These are phyloP conservation scores for Microbotryomycetes sp. DNA, from an alignment of 1,284 basidiomycete species.

Conservation along the genomic window DNA sequence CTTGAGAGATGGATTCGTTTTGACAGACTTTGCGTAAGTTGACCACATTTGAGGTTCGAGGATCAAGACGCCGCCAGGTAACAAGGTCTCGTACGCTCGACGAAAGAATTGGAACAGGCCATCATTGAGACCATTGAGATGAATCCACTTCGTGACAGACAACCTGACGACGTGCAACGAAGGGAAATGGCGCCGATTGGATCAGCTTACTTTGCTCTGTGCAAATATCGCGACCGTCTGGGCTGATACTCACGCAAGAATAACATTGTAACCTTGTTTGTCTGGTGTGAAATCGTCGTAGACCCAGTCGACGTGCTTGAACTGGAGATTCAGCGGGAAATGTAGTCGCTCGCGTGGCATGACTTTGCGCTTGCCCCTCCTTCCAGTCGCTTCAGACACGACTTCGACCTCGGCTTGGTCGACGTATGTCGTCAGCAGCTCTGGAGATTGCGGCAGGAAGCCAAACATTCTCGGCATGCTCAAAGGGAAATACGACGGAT, in stretches of 20 bases:
- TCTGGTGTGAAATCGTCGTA: conserved; percentile 49
- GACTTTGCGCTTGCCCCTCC: conserved; percentile 13
- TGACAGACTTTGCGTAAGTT: conserved; percentile 62
- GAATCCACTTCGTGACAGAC: conserved; percentile 78
- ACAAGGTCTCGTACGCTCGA: conserved; percentile 53
- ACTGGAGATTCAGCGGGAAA: conserved; percentile 68
- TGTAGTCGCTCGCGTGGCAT: conserved; percentile 19
- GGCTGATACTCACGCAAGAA: conserved; percentile 58
- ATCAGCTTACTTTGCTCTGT: no score
- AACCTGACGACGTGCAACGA: conserved; percentile 48
- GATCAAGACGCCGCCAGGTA: conserved; percentile 54
- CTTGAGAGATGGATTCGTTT: conserved; percentile 44
- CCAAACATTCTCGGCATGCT: conserved; percentile 67
- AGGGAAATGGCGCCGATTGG: no score
- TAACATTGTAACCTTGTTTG: conserved; percentile 60
- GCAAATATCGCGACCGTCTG: no score
- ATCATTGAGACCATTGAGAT: conserved; percentile 64
- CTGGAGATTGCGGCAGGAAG: conserved; percentile 55
- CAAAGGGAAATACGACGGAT: conserved; percentile 54
- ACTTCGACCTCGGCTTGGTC: conserved; percentile 6
- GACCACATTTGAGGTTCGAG: conserved; percentile 74
- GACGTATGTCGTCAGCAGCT: conserved; percentile 40
- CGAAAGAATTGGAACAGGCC: conserved; percentile 58
- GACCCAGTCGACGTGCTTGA: conserved; percentile 63
- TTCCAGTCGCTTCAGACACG: neutral